Conservation (phyloP, 495 filamentous ascomycete genomes). For the Aspergillus indologenus region DNA sequence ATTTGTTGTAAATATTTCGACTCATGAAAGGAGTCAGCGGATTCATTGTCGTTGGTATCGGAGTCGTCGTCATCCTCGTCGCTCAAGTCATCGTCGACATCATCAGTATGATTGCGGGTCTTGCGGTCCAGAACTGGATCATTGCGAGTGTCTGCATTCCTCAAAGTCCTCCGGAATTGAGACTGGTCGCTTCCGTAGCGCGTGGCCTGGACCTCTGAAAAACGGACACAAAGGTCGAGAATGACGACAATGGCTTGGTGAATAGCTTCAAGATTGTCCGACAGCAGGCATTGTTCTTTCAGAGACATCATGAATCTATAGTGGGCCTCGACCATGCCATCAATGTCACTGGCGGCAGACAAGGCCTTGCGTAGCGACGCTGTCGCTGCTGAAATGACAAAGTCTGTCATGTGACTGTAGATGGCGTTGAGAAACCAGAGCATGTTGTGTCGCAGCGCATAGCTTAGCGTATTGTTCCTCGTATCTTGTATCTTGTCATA, state of each 20-base stretch:
- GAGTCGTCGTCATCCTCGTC: constrained; percentile 20
- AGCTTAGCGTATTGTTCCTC: constrained; percentile 47
- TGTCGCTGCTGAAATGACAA: constrained; percentile 62
- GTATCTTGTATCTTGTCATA: constrained; percentile 9
- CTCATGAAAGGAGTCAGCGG: constrained; percentile 22
- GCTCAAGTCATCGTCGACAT: constrained; percentile 14
- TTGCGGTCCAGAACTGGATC: not conserved
- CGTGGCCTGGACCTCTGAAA: constrained; percentile 45
- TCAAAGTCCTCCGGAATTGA: not conserved
- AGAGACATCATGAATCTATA: constrained; percentile 57
- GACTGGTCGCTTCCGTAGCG: constrained; percentile 21
- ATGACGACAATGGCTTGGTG: constrained; percentile 63
- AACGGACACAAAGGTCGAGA: constrained; percentile 54
- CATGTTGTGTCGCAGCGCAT: constrained; percentile 66
- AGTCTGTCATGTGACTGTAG: constrained; percentile 68
- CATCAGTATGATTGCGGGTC: not conserved
- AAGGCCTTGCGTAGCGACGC: constrained; percentile 52
- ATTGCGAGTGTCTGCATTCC: not conserved
- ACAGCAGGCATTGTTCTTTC: constrained; percentile 64
- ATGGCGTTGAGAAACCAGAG: constrained; percentile 77
- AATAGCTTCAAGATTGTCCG: constrained; percentile 59
- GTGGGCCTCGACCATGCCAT: constrained; percentile 75
- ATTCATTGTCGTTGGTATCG: constrained; percentile 23
- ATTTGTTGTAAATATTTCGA: constrained; percentile 30
- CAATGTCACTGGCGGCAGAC: constrained; percentile 64